Conservation (phyloP, 441 rosid genomes). For the Adansonia rubrostipa region DNA sequence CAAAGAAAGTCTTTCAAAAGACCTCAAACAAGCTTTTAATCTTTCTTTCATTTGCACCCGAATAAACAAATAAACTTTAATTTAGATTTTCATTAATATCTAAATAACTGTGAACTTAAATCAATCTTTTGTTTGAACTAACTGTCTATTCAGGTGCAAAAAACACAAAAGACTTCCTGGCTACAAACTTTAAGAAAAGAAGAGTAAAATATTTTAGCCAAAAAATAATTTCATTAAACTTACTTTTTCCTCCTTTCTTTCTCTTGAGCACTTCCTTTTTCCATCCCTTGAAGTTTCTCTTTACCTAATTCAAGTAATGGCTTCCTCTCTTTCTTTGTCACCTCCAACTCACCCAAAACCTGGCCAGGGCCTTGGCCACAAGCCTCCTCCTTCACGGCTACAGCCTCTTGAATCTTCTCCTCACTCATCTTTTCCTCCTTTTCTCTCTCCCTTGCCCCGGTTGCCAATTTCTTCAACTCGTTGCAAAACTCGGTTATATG, state of each 20-base stretch:
- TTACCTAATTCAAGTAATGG: slow-evolving; percentile 50
- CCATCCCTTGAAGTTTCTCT: not conserved
- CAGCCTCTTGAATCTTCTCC: slow-evolving; percentile 34
- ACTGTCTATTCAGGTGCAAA: too few relatives aligned
- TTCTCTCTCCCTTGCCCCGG: slow-evolving; percentile 65
- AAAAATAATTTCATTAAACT: not conserved
- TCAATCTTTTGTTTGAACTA: too few relatives aligned
- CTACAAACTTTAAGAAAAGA: too few relatives aligned
- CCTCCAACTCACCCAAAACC: slow-evolving; percentile 36
- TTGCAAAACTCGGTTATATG: slow-evolving; percentile 85
- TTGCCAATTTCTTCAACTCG: slow-evolving; percentile 78
- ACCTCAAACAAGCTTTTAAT: too few relatives aligned
- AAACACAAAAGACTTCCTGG: too few relatives aligned
- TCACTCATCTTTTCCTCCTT: slow-evolving; percentile 23
- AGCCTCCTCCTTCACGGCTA: slow-evolving; percentile 26
- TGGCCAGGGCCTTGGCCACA: not conserved
- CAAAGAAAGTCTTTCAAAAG: not conserved
- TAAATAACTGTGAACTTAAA: too few relatives aligned
- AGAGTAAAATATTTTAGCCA: too few relatives aligned
- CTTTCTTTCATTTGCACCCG: too few relatives aligned
- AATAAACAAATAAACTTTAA: too few relatives aligned
- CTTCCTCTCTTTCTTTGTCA: slow-evolving; percentile 50
- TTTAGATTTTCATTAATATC: too few relatives aligned
- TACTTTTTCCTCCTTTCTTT: not conserved
- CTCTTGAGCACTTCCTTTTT: not conserved